Evolutionary conservation across 164 flowering plant species (phyloP).

Genomic region (Piper longum): DNA sequence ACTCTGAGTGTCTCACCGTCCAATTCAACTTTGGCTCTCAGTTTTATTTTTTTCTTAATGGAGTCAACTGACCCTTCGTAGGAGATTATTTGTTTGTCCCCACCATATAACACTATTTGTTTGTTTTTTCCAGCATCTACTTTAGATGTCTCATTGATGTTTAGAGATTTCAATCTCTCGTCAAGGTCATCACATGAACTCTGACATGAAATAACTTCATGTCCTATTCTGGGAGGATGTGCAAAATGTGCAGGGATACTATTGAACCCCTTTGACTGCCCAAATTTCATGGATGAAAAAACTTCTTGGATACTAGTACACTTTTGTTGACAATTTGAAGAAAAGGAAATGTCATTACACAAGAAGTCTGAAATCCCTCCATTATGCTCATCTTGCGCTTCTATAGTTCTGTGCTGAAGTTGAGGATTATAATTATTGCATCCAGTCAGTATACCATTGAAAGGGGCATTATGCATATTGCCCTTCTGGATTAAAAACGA

Average conservation of each 20-base stretch:
- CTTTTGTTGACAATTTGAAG: background rate
- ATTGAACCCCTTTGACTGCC: background rate
- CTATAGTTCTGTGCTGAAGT: background rate
- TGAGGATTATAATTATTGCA: background rate
- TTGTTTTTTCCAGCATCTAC: constrained; percentile 11
- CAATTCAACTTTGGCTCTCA: constrained; percentile 55
- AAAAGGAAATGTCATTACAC: background rate
- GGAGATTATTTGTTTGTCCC: constrained; percentile 34
- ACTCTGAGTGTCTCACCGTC: constrained; percentile 43
- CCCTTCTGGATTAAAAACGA: background rate
- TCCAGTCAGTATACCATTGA: background rate
- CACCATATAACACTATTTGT: constrained; percentile 45
- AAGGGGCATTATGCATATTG: background rate
- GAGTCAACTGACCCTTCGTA: constrained; percentile 22
- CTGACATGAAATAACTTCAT: constrained; percentile 4
- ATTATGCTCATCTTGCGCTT: background rate
- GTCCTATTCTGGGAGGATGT: background rate
- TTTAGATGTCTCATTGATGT: constrained; percentile 20
- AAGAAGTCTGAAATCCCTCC: background rate
- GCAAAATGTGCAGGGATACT: background rate
- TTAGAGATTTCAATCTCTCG: constrained; percentile 22
- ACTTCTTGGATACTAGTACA: no score
- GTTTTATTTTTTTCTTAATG: constrained; percentile 25
- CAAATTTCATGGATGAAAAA: background rate
- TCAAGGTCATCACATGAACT: constrained; percentile 27